phyloP scores from a whole-genome alignment of 2,329 filamentous ascomycete genomes.

The Pyricularia pennisetigena region DNA sequence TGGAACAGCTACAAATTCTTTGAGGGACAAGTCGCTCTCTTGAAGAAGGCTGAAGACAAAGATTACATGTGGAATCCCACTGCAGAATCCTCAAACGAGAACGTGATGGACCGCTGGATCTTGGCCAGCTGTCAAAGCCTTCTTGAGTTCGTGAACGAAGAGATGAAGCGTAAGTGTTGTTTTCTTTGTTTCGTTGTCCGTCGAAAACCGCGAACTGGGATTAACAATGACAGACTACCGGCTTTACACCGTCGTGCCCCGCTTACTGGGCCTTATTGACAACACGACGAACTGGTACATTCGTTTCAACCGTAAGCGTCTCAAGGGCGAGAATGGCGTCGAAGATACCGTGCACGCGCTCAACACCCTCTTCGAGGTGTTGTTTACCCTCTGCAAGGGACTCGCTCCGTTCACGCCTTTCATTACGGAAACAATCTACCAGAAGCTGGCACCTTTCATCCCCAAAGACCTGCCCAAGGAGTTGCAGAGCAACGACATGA shows the following conservation, averaged over 20 bases:
- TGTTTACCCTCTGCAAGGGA: slow-evolving; percentile 79
- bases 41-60: slow-evolving; percentile 75
- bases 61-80: slow-evolving; percentile 72
- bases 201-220: not conserved
- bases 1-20: slow-evolving; percentile 99
- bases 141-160: slow-evolving; percentile 81
- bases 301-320: slow-evolving; percentile 79
- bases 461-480: slow-evolving; percentile 57
- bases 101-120: slow-evolving; percentile 96
- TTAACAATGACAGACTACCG: slow-evolving; percentile 44
- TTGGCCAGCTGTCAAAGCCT: slow-evolving; percentile 86
- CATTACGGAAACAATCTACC: slow-evolving; percentile 90
- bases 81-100: slow-evolving; percentile 64
- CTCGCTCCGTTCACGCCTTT: slow-evolving; percentile 95
- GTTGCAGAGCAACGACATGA: slow-evolving; percentile 56
- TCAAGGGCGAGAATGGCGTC: slow-evolving; percentile 82
- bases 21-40: slow-evolving; percentile 71
- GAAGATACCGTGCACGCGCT: slow-evolving; percentile 84
- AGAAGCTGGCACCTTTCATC: slow-evolving; percentile 71
- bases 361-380: slow-evolving; percentile 87
- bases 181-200: not conserved
- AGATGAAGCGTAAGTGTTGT: slow-evolving; percentile 63
- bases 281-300: slow-evolving; percentile 99
- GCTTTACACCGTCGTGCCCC: slow-evolving; percentile 84
- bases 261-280: slow-evolving; percentile 75